Base-by-base conservation (phyloP, 208 protist species). In the Histomonas meleagridis region DNA sequence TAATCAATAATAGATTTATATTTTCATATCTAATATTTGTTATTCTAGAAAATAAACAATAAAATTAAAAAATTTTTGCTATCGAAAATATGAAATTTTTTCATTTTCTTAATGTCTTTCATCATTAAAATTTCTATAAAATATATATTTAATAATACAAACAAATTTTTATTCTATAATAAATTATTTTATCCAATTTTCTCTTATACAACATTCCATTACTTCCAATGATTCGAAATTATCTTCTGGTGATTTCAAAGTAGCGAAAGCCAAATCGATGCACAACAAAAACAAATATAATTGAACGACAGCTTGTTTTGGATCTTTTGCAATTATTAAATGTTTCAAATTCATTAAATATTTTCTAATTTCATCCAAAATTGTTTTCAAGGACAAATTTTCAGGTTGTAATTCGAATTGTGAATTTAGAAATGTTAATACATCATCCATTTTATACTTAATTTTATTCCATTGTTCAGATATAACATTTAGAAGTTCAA, bases 101-200 rank as follows among this genome's bases (percentile, higher is more conserved):
- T n/a, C n/a, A n/a, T n/a, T n/a, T n/a, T n/a, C n/a, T n/a, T n/a
- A n/a, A n/a, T n/a, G n/a, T n/a, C n/a, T n/a, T n/a, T n/a, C n/a
- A n/a, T n/a, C n/a, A n/a, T n/a, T n/a, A n/a, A n/a, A n/a, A n/a
- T n/a, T n/a, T n/a, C n/a, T n/a, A n/a, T n/a, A n/a, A n/a, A n/a
- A n/a, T n/a, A n/a, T n/a, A n/a, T n/a, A n/a, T n/a, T n/a, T n/a
- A n/a, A n/a, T n/a, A n/a, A n/a, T n/a, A n/a, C n/a, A n/a, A n/a
- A n/a, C n/a, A n/a, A n/a, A n/a, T n/a, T n/a, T n/a, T n/a, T n/a
- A n/a, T n/a, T n/a, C n/a, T n/a, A n/a, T n/a, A n/a, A n/a, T n/a
- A n/a, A n/a, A n/a, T 65, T 65, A 32, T n/a, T 86, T 46, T 1
- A 86, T 16, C 76, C 76, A 86, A 86, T 55, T 51, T 55, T 86